phyloP scores from a whole-genome alignment of 2,329 filamentous ascomycete genomes.

The Thielaviopsis cerberus region DNA sequence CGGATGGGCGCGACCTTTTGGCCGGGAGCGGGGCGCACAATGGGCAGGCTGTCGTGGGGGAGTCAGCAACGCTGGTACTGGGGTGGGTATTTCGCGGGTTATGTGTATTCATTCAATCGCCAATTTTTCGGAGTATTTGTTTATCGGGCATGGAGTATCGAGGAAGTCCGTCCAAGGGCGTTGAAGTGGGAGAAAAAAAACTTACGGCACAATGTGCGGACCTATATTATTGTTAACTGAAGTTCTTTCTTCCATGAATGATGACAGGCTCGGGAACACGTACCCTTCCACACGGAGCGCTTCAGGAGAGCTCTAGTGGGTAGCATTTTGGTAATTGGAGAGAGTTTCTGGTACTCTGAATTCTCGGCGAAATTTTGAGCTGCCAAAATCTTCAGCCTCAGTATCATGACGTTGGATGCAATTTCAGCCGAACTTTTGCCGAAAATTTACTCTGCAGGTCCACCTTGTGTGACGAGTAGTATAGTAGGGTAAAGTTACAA shows the following conservation, averaged over 20 bases:
- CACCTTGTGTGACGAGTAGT: not conserved
- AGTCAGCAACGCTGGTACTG: not conserved
- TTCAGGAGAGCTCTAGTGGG: conserved; percentile 48
- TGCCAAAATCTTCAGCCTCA: not conserved
- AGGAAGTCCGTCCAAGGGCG: not conserved
- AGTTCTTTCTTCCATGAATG: conserved; percentile 9
- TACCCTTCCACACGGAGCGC: conserved; percentile 82
- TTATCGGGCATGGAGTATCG: not conserved
- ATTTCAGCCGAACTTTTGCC: not conserved
- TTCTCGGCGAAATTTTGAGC: not conserved
- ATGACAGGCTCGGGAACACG: conserved; percentile 12
- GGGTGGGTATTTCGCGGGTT: not conserved
- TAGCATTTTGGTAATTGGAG: conserved; percentile 34
- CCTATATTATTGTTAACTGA: conserved; percentile 19
- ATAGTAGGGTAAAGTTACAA: no score
- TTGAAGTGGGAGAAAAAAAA: conserved; percentile 2
- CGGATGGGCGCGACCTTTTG: conserved; percentile 53
- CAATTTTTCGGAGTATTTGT: not conserved
- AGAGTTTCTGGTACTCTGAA: not conserved
- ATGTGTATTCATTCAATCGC: not conserved
- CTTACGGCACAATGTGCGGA: conserved; percentile 37
- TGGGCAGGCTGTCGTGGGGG: conserved; percentile 35
- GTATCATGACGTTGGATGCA: not conserved
- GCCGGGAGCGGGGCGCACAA: conserved; percentile 40
- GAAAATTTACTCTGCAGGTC: not conserved